Evolutionary conservation across 371 early-diverging fungal species (phyloP).

Genomic region (Funneliformis caledonium): DNA sequence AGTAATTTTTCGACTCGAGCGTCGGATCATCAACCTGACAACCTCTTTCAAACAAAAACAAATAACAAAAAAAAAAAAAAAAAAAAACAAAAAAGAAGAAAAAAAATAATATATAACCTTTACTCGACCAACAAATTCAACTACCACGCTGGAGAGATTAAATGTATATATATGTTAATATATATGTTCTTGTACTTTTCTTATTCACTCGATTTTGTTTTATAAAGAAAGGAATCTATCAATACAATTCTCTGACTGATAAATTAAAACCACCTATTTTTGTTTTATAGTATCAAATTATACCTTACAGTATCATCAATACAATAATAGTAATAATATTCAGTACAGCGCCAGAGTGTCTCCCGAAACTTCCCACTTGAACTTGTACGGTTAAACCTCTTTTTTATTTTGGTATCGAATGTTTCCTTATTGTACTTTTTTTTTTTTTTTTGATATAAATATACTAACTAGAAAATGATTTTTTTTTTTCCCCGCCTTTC

Average conservation of each 20-base stretch:
- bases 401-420: background rate
- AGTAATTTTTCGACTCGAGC: conserved; percentile 3
- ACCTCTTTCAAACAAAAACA: background rate
- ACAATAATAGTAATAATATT: background rate
- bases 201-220: background rate
- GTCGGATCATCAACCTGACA: background rate
- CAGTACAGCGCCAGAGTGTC: background rate
- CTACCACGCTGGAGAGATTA: conserved; percentile 16
- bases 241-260: background rate
- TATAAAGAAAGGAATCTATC: background rate
- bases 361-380: background rate
- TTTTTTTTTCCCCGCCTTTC: background rate
- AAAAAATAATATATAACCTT: background rate
- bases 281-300: background rate
- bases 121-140: no score
- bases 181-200: background rate
- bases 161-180: background rate
- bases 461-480: no score
- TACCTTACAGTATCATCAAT: background rate
- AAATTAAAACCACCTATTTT: background rate
- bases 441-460: background rate
- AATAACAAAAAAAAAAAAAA: background rate
- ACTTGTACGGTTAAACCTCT: background rate
- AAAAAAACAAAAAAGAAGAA: background rate
- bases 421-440: background rate